Base-by-base conservation (phyloP, 148 eudicot genomes). In the Salicornia ramosissima region DNA sequence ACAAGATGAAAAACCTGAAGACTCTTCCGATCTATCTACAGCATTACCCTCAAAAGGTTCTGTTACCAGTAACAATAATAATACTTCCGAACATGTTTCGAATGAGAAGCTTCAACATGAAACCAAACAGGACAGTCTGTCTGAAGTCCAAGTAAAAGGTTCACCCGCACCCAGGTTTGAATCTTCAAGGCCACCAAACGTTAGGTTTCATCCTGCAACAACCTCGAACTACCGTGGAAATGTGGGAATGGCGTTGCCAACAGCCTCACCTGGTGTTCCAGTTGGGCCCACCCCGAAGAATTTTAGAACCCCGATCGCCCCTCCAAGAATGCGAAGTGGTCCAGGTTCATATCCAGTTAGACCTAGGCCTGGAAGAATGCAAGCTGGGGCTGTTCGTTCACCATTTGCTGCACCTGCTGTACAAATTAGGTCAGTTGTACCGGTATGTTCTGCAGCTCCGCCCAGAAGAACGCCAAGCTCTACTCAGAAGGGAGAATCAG, bases 381-480 rank as follows among this genome's bases (percentile, higher is more conserved):
- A 68, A 42, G 69, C 49, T 49, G 76, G 80, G 55, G 76, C 78
- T 65, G 67, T 74, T 29, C 76, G 69, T 70, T 40, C 82, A 39
- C 76, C 70, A 2, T 82, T 74, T 64, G 69, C 67, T 75, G 88
- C 85, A 25, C 88, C 86, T 16, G 72, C 88, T 55, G 86, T 85
- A 55, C 86, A 85, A 63, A 80, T 85, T 51, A 82, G 88, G 69
- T 80, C 88, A 31, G 84, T 82, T 64, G 77, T 79, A 30, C 88
- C 84, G 2, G 88, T 85, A 63, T 82, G 84, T 57, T 85, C 88
- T 42, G 75, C 88, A 11, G 82, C 88, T 59, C 86, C 84, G 1
- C 71, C 79, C 19, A 68, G 79, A 70, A 74, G 61, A 22, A 54
- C 42, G 67, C 34, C 71, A 30, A 65, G 68, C 65, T 30, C 77